Percentiles rank a stretch among this genome's conserved stretches.
These are phyloP conservation scores for Fusarium nisikadoi DNA, from an alignment of 2,329 filamentous ascomycete species.

Conservation along the genomic window DNA sequence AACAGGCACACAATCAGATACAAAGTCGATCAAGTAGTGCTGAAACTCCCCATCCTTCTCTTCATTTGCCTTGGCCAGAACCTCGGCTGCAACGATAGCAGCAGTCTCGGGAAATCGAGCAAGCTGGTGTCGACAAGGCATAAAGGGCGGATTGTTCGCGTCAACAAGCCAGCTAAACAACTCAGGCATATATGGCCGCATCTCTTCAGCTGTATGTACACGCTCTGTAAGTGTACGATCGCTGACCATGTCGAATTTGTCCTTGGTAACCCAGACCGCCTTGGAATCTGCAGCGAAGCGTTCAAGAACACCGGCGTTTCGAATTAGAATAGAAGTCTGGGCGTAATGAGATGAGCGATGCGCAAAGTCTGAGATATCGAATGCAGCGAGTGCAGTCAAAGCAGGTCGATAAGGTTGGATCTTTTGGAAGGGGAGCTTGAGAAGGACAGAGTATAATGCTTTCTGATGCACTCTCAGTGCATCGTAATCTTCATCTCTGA, in stretches of 20 bases:
- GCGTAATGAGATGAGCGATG: background rate
- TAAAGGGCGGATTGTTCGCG: background rate
- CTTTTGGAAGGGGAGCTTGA: background rate
- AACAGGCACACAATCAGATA: background rate
- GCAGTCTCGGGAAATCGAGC: background rate
- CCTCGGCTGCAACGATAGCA: background rate
- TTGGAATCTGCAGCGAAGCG: background rate
- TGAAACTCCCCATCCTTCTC: background rate
- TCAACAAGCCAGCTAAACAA: background rate
- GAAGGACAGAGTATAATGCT: background rate
- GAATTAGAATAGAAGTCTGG: background rate
- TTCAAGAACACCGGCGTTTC: background rate
- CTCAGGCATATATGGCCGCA: background rate
- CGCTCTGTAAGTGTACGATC: background rate
- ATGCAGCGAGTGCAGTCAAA: background rate
- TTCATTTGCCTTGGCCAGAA: background rate
- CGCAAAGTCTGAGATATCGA: background rate
- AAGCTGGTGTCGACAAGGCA: background rate
- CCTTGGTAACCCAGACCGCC: background rate
- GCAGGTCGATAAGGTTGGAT: background rate
- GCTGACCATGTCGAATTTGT: constrained; percentile 1
- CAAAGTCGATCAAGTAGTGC: background rate
- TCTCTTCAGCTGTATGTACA: background rate
- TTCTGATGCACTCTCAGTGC: background rate
- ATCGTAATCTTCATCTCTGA: background rate